Evolutionary conservation across 306 rosid genomes (phyloP), one percentile per base, ranked within the genome.

Genomic region (Coriaria nepalensis): DNA sequence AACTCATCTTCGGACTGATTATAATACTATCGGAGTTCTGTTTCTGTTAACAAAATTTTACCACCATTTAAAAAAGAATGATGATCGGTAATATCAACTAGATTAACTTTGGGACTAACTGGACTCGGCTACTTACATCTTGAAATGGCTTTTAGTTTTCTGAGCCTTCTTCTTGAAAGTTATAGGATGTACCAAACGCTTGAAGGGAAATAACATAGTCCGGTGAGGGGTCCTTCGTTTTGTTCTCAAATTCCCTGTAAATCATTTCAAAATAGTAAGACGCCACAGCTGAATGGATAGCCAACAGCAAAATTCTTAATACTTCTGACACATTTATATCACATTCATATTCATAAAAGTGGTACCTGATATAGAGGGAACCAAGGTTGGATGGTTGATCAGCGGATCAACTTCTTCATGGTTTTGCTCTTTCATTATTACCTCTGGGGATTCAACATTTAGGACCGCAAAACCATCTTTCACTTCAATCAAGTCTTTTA

Each of bases 121-220:
- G 10, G 32, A 29, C 33, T 5, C 8, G 6, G 14, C 13, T 6
- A 45, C 20, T 15, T 13, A 11, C 20, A n/a, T 14, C 6, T 12
- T 45, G 45, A 41, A 55, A 62, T 51, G 62, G 43, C 59, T 57
- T 68, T 67, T 71, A 20, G 41, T 49, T 69, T 63, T 69, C 68
- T 43, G 60, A 54, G 69, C 57, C 76, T 69, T 84, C 63, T 60
- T 78, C 78, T 90, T 81, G 51, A 81, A 73, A 33, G 76, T 35
- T 13, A 41, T 35, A 35, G 57, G 49, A 71, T 59, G 70, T 63
- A 73, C 40, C 58, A 75, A 59, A 2, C 69, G 82, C 76, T 55
- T 81, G 42, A 79, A 75, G 50, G 84, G 90, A 53, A 61, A 50
- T 29, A 50, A 6, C 41, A 52, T 33, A 4, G 55, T 62, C 29